These are phyloP conservation scores for Fusarium sp. DNA, from an alignment of 2,329 filamentous ascomycete species.

Conservation along the genomic window DNA sequence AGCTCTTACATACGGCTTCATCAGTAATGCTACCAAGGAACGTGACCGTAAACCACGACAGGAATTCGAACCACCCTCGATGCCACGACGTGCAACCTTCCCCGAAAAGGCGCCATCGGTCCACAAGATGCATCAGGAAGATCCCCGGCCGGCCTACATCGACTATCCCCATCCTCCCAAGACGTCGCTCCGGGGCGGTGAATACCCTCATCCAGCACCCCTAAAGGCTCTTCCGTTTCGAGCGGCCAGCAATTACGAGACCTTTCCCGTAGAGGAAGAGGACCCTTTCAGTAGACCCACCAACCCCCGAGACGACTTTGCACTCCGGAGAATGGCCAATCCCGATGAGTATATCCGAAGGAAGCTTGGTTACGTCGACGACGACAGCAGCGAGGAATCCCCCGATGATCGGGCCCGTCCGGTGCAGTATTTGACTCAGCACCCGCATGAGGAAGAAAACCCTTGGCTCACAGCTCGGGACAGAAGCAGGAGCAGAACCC, in stretches of 20 bases:
- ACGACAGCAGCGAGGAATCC: conserved; percentile 48
- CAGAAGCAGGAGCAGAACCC: conserved; percentile 40
- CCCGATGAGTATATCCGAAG: conserved; percentile 41
- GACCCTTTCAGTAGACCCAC: conserved; percentile 41
- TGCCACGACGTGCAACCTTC: conserved; percentile 64
- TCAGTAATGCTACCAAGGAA: conserved; percentile 61
- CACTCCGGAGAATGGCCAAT: conserved; percentile 44
- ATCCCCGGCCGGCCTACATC: conserved; percentile 38
- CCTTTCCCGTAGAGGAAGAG: conserved; percentile 31
- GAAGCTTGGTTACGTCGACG: conserved; percentile 46
- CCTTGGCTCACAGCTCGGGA: conserved; percentile 29
- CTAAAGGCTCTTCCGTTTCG: conserved; percentile 42
- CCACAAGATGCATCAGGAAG: conserved; percentile 38
- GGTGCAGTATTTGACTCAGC: conserved; percentile 45
- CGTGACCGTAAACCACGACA: conserved; percentile 63
- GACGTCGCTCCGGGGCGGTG: conserved; percentile 20
- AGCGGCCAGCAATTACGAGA: conserved; percentile 38
- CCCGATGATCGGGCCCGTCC: conserved; percentile 35
- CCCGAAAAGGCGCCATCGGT: conserved; percentile 58
- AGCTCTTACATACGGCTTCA: conserved; percentile 79
- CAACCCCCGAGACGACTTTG: conserved; percentile 36
- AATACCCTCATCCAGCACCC: conserved; percentile 15
- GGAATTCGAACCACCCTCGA: conserved; percentile 58
- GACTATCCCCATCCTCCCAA: conserved; percentile 42
- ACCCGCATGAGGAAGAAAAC: conserved; percentile 40